Percentiles rank a stretch among this genome's conserved stretches.
phyloP scores from a whole-genome alignment of 1,284 basidiomycete species.

The Tilletia horrida region DNA sequence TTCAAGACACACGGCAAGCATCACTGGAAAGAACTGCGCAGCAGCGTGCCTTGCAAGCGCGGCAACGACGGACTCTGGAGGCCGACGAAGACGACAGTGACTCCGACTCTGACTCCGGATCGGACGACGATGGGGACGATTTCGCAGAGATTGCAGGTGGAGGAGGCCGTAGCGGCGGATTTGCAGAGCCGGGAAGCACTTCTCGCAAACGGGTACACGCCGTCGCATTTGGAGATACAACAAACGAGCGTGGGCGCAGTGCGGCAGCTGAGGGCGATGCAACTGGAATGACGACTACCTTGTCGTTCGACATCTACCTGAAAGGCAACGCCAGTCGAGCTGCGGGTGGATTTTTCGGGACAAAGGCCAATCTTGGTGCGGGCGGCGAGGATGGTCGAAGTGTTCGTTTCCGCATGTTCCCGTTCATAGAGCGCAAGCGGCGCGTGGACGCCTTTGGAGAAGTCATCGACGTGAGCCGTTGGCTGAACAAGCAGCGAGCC shows the following conservation, averaged over 20 bases:
- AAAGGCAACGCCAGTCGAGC: conserved; percentile 82
- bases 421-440: conserved; percentile 86
- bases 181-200: conserved; percentile 20
- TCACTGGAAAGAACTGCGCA: conserved; percentile 82
- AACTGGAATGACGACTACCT: conserved; percentile 57
- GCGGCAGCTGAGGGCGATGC: conserved; percentile 62
- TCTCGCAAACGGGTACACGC: conserved; percentile 28
- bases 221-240: conserved; percentile 24
- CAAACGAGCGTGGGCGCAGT: conserved; percentile 21
- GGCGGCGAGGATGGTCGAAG: conserved; percentile 55
- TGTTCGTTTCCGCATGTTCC: conserved; percentile 91
- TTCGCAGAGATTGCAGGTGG: conserved; percentile 3
- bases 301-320: conserved; percentile 92
- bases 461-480: conserved; percentile 74
- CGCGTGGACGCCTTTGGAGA: conserved; percentile 94
- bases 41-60: conserved; percentile 76
- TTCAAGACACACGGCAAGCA: conserved; percentile 72
- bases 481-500: conserved; percentile 52
- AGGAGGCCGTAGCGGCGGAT: conserved; percentile 14
- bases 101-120: conserved; percentile 26
- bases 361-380: conserved; percentile 22
- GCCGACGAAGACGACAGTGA: conserved; percentile 60
- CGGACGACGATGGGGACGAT: conserved; percentile 60
- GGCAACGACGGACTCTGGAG: conserved; percentile 83
- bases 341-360: conserved; percentile 72